Conservation (phyloP, 306 rosid genomes). For the Betula pendula region DNA sequence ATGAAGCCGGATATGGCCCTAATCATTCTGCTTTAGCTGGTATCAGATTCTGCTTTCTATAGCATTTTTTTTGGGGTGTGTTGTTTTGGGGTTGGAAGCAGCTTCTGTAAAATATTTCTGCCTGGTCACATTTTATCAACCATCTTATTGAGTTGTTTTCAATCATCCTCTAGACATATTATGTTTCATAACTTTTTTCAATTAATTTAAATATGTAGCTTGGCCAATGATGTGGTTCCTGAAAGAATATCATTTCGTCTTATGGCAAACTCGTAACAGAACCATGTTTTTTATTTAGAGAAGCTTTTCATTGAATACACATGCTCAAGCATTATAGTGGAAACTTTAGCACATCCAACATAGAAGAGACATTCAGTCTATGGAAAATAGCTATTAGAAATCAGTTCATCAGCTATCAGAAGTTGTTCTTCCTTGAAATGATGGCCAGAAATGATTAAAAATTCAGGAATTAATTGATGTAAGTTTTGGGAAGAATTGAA, state of each 20-base stretch:
- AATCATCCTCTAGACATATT: background rate
- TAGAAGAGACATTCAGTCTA: background rate
- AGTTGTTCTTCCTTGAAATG: background rate
- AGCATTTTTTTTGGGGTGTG: slow-evolving; percentile 18
- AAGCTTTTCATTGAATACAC: background rate
- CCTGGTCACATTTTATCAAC: background rate
- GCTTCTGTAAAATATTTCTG: background rate
- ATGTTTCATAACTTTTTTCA: background rate
- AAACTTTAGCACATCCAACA: background rate
- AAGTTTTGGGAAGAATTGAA: background rate
- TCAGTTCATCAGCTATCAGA: background rate
- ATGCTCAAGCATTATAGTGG: background rate
- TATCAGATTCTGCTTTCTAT: slow-evolving; percentile 25
- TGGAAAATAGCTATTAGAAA: background rate
- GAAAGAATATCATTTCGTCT: background rate
- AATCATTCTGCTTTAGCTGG: slow-evolving; percentile 93
- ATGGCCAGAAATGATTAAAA: background rate
- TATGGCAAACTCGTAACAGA: background rate
- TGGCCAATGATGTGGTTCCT: slow-evolving; percentile 11
- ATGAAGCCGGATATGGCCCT: slow-evolving; percentile 92
- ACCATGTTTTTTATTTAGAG: background rate
- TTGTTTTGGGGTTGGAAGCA: background rate
- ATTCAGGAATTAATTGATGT: background rate
- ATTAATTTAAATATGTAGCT: slow-evolving; percentile 1
- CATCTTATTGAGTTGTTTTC: background rate